Evolutionary conservation across 2,329 filamentous ascomycete genomes (phyloP), one percentile per base, ranked within the genome.

Genomic region (Stagonosporopsis tanaceti): DNA sequence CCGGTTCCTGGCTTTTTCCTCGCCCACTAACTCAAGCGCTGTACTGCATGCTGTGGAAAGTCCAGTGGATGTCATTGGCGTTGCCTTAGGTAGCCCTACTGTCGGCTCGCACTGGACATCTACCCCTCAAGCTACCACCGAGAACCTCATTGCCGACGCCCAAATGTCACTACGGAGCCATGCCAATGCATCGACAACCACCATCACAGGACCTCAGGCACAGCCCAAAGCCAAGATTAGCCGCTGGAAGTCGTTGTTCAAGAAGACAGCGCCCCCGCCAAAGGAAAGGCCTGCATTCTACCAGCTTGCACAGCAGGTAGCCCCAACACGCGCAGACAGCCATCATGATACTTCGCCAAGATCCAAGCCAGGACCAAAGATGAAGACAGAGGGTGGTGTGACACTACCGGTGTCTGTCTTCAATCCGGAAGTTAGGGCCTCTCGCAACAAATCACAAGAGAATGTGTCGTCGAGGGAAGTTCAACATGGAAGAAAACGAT

Each of bases 161-260:
- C 47, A 63, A 37, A 67, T 64, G 64, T 59, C 24, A 3, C 39
- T 51, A 22, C 45, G 27, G 6, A 35, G 27, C 34, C 44, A 57
- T 32, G 34, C 38, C 8, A 57, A 53, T 28, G 54, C 44, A 44
- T 57, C 54, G 25, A 62, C 54, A 17, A 53, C 59, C 2, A 60
- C 60, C 17, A 46, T 61, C 20, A 40, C 37, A n/a, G 50, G 47
- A 40, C 60, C 53, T 4, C 57, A 60, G 38, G 57, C 70, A 28
- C 55, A 64, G 27, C 57, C 69, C 24, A 76, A 72, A 54, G 68
- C 73, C 7, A 77, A 77, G 55, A 40, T 77, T 39, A 75, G 73
- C 53, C 64, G 75, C 32, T 77, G 75, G 75, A 77, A 74, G 56
- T 76, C 74, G 22, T 48, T 77, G 35, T 77, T 77, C 63, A 74